Conservation (phyloP, 768 basidiomycete species). For the Boletellus emodensis region DNA sequence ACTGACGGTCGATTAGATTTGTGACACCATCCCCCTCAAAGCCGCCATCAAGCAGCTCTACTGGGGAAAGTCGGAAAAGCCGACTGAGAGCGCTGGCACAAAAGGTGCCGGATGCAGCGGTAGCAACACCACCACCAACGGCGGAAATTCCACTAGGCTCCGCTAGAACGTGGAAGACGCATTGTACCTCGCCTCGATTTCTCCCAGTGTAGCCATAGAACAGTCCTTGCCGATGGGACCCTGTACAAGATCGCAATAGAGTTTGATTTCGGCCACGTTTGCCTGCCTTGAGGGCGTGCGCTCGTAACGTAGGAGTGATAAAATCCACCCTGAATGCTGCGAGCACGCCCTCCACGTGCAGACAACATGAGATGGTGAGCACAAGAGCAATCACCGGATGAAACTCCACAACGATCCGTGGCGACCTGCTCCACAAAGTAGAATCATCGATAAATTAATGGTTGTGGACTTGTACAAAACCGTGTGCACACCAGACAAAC, state of each 20-base stretch:
- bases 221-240: not conserved
- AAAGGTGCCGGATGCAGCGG: not conserved
- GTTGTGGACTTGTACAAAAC: not conserved
- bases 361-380: not conserved
- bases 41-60: constrained; percentile 14
- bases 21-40: not conserved
- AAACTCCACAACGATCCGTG: not conserved
- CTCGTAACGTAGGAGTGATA: no score
- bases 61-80: not conserved
- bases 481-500: not conserved
- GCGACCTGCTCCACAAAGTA: not conserved
- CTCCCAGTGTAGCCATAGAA: constrained; percentile 9
- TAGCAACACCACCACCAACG: not conserved
- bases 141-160: not conserved
- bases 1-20: constrained; percentile 10
- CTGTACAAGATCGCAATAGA: constrained; percentile 2
- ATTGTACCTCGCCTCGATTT: not conserved
- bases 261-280: not conserved
- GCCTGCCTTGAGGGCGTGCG: no score
- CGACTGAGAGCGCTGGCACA: not conserved
- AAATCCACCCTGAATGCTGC: no score
- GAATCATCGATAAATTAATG: not conserved
- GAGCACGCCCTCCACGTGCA: not conserved
- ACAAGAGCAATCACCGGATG: no score
- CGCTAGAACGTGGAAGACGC: not conserved